These are phyloP conservation scores for Cystobasidium slooffiae DNA, from an alignment of 1,284 basidiomycete species.

Conservation along the genomic window DNA sequence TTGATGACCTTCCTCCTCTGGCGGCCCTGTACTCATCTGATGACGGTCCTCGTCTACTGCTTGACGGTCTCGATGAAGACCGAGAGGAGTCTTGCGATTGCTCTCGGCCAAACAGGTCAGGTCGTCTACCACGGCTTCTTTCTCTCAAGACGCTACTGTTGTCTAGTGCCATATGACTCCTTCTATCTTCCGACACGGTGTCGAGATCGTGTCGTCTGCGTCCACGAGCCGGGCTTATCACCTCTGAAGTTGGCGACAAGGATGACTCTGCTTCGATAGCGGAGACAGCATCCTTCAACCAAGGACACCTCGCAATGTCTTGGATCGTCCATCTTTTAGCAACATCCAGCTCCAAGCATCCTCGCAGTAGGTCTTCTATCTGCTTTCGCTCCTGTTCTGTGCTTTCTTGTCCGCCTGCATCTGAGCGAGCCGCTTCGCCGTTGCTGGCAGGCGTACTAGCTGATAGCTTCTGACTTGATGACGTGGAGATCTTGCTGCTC, in stretches of 20 bases:
- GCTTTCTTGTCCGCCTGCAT: neutral
- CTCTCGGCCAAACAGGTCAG: conserved; percentile 2
- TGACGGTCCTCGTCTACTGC: conserved; percentile 31
- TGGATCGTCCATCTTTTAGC: conserved; percentile 71
- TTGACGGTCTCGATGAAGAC: conserved; percentile 4
- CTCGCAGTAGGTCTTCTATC: conserved; percentile 66
- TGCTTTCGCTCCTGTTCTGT: conserved; percentile 26
- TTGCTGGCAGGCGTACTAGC: neutral
- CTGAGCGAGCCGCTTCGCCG: neutral
- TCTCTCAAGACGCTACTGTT: neutral
- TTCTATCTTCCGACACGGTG: neutral
- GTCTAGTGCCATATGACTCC: neutral
- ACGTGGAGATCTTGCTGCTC: neutral
- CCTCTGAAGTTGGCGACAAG: neutral
- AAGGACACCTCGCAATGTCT: conserved; percentile 74
- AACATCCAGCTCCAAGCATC: conserved; percentile 71
- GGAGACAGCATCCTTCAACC: conserved; percentile 64
- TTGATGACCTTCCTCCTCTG: conserved; percentile 17
- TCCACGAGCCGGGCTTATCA: neutral
- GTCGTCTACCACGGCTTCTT: conserved; percentile 26
- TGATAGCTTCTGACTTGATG: neutral
- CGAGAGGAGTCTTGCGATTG: conserved; percentile 12
- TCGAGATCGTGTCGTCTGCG: conserved; percentile 13
- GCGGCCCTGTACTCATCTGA: conserved; percentile 36
- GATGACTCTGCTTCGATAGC: conserved; percentile 57